Conservation (phyloP, 176 grass and related monocot species). For the Rhipidocladum racemiflorum region DNA sequence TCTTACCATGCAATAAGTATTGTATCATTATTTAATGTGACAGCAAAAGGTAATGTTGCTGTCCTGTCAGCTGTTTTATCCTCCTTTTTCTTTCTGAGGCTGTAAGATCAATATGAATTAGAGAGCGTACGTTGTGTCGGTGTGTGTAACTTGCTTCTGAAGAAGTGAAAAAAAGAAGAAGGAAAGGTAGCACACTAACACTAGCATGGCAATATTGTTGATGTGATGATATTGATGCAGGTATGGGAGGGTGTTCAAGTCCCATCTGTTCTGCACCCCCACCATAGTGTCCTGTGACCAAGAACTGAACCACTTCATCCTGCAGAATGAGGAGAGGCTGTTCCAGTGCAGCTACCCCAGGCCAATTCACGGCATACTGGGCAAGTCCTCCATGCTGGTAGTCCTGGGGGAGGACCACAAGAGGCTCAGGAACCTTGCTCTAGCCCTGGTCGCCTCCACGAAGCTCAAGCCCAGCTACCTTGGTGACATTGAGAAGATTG, state of each 20-base stretch:
- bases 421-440: conserved; percentile 65
- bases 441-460: conserved; percentile 67
- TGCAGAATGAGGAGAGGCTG: conserved; percentile 87
- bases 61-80: conserved; percentile 43
- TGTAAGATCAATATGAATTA: conserved; percentile 18
- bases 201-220: conserved; percentile 10
- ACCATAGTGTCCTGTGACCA: conserved; percentile 82
- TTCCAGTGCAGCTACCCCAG: conserved; percentile 90
- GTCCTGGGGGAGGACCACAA: conserved; percentile 85
- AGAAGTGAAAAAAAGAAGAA: too few relatives aligned
- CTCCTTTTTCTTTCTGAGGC: neutral
- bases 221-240: conserved; percentile 29
- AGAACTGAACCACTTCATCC: conserved; percentile 94
- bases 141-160: conserved; percentile 7
- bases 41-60: conserved; percentile 36
- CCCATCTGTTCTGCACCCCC: conserved; percentile 76
- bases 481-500: conserved; percentile 68
- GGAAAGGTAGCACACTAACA: neutral
- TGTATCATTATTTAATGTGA: conserved; percentile 53
- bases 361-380: conserved; percentile 84
- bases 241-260: conserved; percentile 89
- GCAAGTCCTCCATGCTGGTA: conserved; percentile 89
- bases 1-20: conserved; percentile 31
- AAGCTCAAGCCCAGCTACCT: conserved; percentile 74
- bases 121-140: neutral